Evolutionary conservation across 2,329 filamentous ascomycete species (phyloP).

Genomic region (Phyllachora maydis): DNA sequence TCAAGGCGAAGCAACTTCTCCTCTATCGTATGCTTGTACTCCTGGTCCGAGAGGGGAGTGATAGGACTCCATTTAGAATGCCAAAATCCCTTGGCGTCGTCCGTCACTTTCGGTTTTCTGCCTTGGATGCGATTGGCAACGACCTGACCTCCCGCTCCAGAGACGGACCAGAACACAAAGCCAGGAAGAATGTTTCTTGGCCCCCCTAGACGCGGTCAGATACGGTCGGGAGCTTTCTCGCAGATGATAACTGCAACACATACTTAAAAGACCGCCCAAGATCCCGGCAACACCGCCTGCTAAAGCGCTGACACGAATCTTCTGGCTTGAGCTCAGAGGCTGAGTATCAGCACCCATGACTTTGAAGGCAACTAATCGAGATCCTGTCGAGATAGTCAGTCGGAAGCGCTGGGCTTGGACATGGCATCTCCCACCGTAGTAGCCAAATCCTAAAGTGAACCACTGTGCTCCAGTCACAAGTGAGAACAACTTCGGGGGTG

Average conservation of each 20-base stretch:
- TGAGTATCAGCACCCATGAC: constrained; percentile 27
- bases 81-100: constrained; percentile 10
- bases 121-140: constrained; percentile 5
- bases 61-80: constrained; percentile 54
- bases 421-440: too few species aligned
- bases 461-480: constrained; percentile 58
- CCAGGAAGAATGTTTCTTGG: constrained; percentile 30
- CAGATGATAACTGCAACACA: constrained; percentile 9
- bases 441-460: constrained; percentile 55
- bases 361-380: constrained; percentile 23
- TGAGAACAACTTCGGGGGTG: constrained; percentile 49
- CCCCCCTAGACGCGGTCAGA: constrained; percentile 17
- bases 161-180: constrained; percentile 22
- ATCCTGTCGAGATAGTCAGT: constrained; percentile 14
- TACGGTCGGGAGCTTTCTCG: background rate
- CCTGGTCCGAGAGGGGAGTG: constrained; percentile 44
- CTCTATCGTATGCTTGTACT: constrained; percentile 48
- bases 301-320: constrained; percentile 43
- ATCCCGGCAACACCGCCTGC: constrained; percentile 51
- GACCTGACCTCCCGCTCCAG: constrained; percentile 12
- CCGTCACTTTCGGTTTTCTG: background rate
- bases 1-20: constrained; percentile 54
- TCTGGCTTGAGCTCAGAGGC: constrained; percentile 35
- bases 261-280: constrained; percentile 33
- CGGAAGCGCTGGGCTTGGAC: background rate